Conservation (phyloP, 352 stramenopile species). For the Phytopythium vexans region DNA sequence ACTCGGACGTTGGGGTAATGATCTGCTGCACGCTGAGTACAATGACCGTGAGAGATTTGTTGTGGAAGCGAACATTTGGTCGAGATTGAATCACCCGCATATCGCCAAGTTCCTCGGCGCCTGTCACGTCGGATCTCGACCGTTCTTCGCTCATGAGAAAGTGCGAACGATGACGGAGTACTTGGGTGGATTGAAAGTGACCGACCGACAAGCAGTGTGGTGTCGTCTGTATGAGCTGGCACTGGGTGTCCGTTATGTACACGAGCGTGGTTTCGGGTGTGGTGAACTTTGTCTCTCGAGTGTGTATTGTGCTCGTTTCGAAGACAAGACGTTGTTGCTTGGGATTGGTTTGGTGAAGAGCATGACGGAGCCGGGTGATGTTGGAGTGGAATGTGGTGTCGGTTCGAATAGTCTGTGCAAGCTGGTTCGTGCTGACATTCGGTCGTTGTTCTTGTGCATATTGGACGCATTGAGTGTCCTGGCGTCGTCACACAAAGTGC, state of each 20-base stretch:
- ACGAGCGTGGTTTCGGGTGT: not conserved
- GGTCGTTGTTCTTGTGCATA: too few relatives aligned
- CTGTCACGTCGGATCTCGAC: slow-evolving; percentile 7
- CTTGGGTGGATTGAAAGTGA: not conserved
- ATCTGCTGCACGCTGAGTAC: not conserved
- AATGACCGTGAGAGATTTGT: not conserved
- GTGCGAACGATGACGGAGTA: not conserved
- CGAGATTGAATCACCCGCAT: slow-evolving; percentile 15
- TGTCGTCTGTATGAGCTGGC: not conserved
- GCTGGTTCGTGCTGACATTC: too few relatives aligned
- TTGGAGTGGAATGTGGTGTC: too few relatives aligned
- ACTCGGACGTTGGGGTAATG: too few relatives aligned
- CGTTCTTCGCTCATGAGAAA: slow-evolving; percentile 1
- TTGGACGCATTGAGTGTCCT: too few relatives aligned
- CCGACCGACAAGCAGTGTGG: not conserved
- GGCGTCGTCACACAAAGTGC: too few relatives aligned
- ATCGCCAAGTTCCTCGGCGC: slow-evolving; percentile 13
- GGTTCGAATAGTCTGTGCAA: too few relatives aligned
- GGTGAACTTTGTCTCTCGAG: too few relatives aligned
- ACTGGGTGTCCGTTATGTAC: not conserved
- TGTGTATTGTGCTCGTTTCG: too few relatives aligned
- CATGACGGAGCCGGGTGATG: too few relatives aligned
- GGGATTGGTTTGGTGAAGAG: too few relatives aligned
- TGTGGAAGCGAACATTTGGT: not conserved
- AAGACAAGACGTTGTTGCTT: too few relatives aligned